phyloP scores from a whole-genome alignment of 2,329 filamentous ascomycete genomes.

The Emergomyces pasteurianus region DNA sequence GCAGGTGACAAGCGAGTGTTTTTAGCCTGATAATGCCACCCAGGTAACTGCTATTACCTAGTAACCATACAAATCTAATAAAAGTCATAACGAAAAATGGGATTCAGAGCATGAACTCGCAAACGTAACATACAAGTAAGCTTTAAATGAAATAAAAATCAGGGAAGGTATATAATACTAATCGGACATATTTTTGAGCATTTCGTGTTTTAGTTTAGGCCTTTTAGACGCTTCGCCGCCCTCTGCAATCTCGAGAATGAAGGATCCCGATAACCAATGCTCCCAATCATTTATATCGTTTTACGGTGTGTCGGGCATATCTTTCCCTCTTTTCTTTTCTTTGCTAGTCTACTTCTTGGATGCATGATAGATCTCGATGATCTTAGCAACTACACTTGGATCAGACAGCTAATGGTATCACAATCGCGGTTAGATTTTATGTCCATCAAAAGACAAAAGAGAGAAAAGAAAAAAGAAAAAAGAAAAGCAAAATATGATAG shows the following conservation, averaged over 20 bases:
- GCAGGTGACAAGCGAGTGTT: background rate
- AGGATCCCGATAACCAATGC: background rate
- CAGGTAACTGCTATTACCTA: background rate
- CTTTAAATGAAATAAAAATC: too few species aligned
- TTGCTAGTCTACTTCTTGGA: constrained; percentile 23
- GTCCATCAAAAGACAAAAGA: background rate
- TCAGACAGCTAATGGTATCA: constrained; percentile 59
- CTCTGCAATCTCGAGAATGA: background rate
- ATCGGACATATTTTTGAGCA: too few species aligned
- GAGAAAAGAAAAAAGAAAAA: constrained; percentile 4
- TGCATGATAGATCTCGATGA: constrained; percentile 66
- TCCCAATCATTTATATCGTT: background rate
- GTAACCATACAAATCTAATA: background rate
- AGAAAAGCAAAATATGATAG: background rate
- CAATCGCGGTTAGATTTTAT: background rate
- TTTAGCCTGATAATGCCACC: background rate
- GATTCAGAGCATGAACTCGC: background rate
- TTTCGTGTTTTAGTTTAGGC: background rate
- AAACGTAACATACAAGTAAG: background rate
- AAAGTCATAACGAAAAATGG: background rate
- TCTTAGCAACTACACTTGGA: constrained; percentile 76
- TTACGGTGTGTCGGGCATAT: background rate
- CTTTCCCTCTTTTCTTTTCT: background rate
- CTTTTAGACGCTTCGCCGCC: background rate
- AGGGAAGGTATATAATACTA: constrained; percentile 1